Percentiles rank a stretch among this genome's conserved stretches.
These are phyloP conservation scores for Rhododendron henanense DNA, from an alignment of 148 eudicot species.

Conservation along the genomic window DNA sequence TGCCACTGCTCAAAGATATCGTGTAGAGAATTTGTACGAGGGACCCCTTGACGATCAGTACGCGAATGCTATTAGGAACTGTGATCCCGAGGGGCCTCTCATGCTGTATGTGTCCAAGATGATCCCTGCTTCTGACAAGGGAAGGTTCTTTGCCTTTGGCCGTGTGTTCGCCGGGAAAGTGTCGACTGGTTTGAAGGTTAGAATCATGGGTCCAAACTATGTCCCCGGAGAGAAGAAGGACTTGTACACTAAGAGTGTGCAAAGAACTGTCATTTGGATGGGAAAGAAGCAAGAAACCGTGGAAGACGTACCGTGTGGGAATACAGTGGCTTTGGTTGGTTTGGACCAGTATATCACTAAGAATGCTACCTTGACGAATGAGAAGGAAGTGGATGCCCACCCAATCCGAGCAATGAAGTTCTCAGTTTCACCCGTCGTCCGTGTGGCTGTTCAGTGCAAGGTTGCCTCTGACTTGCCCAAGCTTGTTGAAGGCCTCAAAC, in stretches of 20 bases:
- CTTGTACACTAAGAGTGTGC: constrained; percentile 64
- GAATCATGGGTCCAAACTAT: constrained; percentile 85
- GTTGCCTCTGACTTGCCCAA: constrained; percentile 85
- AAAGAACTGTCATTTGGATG: constrained; percentile 88
- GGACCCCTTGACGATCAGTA: constrained; percentile 76
- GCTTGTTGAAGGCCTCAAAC: constrained; percentile 80
- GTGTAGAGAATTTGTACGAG: constrained; percentile 82
- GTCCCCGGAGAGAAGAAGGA: constrained; percentile 90
- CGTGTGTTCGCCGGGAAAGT: constrained; percentile 78
- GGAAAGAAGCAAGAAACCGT: constrained; percentile 88
- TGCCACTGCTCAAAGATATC: constrained; percentile 61
- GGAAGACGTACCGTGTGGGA: constrained; percentile 86
- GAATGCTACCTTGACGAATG: constrained; percentile 72
- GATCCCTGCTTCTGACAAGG: constrained; percentile 89
- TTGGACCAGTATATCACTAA: constrained; percentile 75
- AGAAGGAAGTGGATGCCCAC: constrained; percentile 82
- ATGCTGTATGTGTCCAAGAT: constrained; percentile 86
- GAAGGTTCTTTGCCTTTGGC: constrained; percentile 83
- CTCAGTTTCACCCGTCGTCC: constrained; percentile 81
- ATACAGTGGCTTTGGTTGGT: constrained; percentile 85
- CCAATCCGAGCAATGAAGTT: constrained; percentile 84
- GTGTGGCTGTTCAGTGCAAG: constrained; percentile 89
- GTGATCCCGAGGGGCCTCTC: constrained; percentile 78
- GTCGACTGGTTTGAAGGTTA: constrained; percentile 73
- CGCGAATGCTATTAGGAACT: constrained; percentile 74